Base-by-base conservation (phyloP, 1,284 basidiomycete genomes). In the Sanghuangporus sanghuang region DNA sequence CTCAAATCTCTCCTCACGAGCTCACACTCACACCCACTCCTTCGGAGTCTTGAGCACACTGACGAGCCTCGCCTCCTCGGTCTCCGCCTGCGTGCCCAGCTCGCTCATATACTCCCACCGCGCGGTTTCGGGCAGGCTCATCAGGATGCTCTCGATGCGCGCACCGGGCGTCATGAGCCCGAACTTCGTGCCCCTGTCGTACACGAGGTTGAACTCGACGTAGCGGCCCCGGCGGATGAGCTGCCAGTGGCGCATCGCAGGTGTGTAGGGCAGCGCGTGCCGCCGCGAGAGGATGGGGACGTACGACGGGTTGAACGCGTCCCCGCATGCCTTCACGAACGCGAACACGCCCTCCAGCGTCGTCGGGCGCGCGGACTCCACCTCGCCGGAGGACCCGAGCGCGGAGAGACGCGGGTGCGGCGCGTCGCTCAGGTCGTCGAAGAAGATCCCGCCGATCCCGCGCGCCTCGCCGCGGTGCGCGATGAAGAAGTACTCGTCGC, bases 401-500 rank as follows among this genome's bases (percentile, higher is more conserved):
- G 74, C 73, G 12, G 76, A 68, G 32, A 93, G 77, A 23, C 83
- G 82, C 36, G 78, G 71, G 71, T 92, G 90, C 5, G 77, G 73
- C 38, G 82, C 82, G 63, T 78, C 76, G 71, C 79, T 85, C 63
- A 97, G 83, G 74, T 97, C 94, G 75, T 99, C 96, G 73, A 98
- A 97, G 81, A 99, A 99, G 67, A 99, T 81, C 0, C 97, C 97
- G 23, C 97, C 97, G 46, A 99, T 78, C 2, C 97, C 97, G 27
- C 96, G 86, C 1, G 86, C 78, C 77, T 99, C 96, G 38, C 80
- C 77, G n/a, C 96, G 87, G 73, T 99, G 96, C n/a, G 92, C 82
- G 70, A 98, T 89, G 77, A 81, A 90, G 76, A 99, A 99, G 79
- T 99, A 99, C 73, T 93, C 87, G 78, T 99, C 97, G 79, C 96